These are phyloP conservation scores for Kalmanozyma brasiliensis DNA, from an alignment of 1,284 basidiomycete genomes.

Conservation along the genomic window DNA sequence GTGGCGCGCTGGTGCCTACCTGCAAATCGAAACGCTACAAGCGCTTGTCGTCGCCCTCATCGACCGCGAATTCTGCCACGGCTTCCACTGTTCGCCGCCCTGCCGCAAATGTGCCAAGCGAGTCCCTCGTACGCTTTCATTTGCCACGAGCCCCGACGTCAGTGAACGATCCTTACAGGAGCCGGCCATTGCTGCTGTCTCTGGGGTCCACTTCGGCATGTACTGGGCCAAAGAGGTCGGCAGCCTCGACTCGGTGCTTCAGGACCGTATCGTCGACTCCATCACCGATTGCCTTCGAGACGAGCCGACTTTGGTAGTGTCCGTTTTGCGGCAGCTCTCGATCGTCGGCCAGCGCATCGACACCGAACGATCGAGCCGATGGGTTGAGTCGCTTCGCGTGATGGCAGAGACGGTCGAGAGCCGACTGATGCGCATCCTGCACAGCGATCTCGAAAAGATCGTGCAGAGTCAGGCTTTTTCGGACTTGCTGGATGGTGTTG, in stretches of 20 bases:
- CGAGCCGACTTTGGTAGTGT: constrained; percentile 30
- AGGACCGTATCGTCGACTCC: constrained; percentile 46
- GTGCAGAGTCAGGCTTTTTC: constrained; percentile 49
- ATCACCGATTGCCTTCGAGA: constrained; percentile 26
- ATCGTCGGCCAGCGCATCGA: constrained; percentile 54
- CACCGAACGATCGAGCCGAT: constrained; percentile 45
- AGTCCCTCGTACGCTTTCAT: constrained; percentile 56
- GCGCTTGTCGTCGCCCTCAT: constrained; percentile 49
- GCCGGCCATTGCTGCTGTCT: constrained; percentile 44
- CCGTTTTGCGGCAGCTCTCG: constrained; percentile 49
- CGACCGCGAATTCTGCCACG: constrained; percentile 61
- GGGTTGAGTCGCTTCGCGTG: constrained; percentile 57
- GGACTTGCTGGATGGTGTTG: constrained; percentile 53
- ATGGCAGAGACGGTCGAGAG: constrained; percentile 59
- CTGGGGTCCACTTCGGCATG: constrained; percentile 53
- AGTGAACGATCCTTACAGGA: constrained; percentile 39
- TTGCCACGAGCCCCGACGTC: constrained; percentile 54
- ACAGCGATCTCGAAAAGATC: constrained; percentile 44
- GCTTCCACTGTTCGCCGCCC: constrained; percentile 57
- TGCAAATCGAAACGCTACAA: constrained; percentile 73
- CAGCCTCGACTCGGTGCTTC: constrained; percentile 47
- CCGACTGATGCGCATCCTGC: constrained; percentile 42
- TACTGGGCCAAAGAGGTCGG: constrained; percentile 63
- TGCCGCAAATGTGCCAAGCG: constrained; percentile 60
- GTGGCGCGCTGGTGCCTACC: constrained; percentile 83